These are phyloP conservation scores for Fusarium sp. DNA, from an alignment of 2,329 filamentous ascomycete species.

Conservation along the genomic window DNA sequence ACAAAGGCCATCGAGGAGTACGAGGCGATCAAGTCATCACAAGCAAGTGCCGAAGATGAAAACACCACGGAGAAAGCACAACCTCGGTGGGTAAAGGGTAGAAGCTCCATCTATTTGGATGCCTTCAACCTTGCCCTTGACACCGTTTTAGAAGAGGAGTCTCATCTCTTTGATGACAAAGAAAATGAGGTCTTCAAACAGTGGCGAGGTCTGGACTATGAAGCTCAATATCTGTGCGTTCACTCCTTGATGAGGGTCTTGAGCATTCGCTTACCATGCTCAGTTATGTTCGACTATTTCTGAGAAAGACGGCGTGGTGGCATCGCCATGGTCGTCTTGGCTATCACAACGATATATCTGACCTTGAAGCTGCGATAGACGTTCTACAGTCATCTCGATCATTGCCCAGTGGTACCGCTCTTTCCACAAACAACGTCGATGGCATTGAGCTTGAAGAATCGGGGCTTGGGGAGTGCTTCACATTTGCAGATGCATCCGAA, in stretches of 20 bases:
- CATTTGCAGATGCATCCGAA: constrained; percentile 84
- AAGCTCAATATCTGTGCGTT: constrained; percentile 88
- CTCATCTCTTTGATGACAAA: constrained; percentile 84
- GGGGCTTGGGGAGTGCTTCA: constrained; percentile 69
- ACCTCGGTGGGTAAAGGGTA: constrained; percentile 75
- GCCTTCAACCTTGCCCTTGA: constrained; percentile 94
- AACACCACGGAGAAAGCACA: constrained; percentile 56
- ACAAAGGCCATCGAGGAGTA: constrained; percentile 84
- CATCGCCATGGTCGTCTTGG: constrained; percentile 82
- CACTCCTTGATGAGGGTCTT: neutral
- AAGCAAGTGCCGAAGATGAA: constrained; percentile 52
- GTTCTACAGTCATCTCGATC: constrained; percentile 69
- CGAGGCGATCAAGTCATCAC: constrained; percentile 74
- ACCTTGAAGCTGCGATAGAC: constrained; percentile 74
- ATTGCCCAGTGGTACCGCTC: constrained; percentile 61
- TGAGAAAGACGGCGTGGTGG: constrained; percentile 93
- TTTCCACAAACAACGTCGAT: constrained; percentile 30
- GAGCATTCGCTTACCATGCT: constrained; percentile 18
- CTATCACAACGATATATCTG: constrained; percentile 85
- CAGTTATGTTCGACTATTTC: constrained; percentile 91
- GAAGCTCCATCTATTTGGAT: constrained; percentile 95
- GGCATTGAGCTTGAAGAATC: constrained; percentile 56
- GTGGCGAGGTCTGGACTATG: constrained; percentile 82
- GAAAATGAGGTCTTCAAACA: constrained; percentile 82
- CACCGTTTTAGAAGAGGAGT: constrained; percentile 89